Percentiles rank a stretch among this genome's conserved stretches.
These are phyloP conservation scores for Rhodamnia rubescens DNA, from an alignment of 345 rosid genomes.

Conservation along the genomic window DNA sequence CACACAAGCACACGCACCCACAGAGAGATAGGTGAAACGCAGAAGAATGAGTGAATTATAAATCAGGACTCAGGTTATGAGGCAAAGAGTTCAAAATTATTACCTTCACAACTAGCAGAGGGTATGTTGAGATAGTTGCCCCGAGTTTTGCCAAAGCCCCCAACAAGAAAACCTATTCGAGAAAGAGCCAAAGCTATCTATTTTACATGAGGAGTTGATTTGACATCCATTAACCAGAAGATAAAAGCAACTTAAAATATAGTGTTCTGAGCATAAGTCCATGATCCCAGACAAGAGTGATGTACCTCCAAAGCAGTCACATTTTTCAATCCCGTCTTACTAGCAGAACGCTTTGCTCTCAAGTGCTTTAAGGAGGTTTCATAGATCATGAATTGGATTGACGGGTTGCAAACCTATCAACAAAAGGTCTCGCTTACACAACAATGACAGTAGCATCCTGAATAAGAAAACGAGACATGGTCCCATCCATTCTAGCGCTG, in stretches of 20 bases:
- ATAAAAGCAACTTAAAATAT: background rate
- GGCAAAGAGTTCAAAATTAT: background rate
- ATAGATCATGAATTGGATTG: slow-evolving; percentile 69
- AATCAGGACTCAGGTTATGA: background rate
- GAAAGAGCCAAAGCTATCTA: background rate
- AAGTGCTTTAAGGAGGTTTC: slow-evolving; percentile 43
- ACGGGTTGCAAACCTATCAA: slow-evolving; percentile 60
- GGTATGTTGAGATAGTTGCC: slow-evolving; percentile 58
- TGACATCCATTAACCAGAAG: background rate
- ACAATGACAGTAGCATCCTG: background rate
- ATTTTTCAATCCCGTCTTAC: slow-evolving; percentile 24
- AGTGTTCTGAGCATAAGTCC: background rate
- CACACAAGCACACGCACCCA: background rate
- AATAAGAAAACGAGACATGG: background rate
- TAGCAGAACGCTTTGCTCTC: slow-evolving; percentile 29
- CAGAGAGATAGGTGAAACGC: background rate
- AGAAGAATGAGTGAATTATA: background rate
- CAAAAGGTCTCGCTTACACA: background rate
- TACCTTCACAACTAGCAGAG: slow-evolving; percentile 66
- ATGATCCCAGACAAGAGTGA: background rate
- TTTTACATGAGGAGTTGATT: background rate
- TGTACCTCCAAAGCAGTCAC: slow-evolving; percentile 51
- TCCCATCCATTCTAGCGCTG: background rate
- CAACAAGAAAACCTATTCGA: slow-evolving; percentile 38
- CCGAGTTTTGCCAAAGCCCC: slow-evolving; percentile 72